Percentiles rank a stretch among this genome's conserved stretches.
These are phyloP conservation scores for Lycium ferocissimum DNA, from an alignment of 257 asterid genomes.

Conservation along the genomic window DNA sequence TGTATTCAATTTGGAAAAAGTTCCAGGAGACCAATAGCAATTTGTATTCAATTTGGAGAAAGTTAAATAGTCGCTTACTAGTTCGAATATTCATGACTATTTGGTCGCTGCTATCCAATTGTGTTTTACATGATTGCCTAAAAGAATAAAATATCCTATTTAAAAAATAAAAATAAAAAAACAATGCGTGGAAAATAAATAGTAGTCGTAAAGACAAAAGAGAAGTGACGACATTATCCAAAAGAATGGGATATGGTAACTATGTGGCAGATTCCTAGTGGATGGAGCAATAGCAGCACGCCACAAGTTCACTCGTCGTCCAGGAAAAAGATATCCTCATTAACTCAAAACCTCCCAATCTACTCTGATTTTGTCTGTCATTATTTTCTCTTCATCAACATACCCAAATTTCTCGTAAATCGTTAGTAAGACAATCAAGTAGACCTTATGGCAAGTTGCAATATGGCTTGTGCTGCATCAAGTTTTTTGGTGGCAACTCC, in stretches of 20 bases:
- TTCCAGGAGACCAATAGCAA: too few relatives aligned
- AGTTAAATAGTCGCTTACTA: too few relatives aligned
- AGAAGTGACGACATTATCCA: conserved; percentile 63
- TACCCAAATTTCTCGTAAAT: too few relatives aligned
- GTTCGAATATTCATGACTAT: too few relatives aligned
- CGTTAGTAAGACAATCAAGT: not conserved
- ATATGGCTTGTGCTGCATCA: conserved; percentile 65
- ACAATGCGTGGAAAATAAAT: not conserved
- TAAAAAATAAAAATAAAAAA: not conserved
- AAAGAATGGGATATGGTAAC: conserved; percentile 62
- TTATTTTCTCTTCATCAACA: too few relatives aligned
- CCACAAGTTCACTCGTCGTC: conserved; percentile 49
- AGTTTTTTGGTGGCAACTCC: conserved; percentile 60
- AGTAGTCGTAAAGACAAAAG: not conserved
- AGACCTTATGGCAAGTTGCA: conserved; percentile 67
- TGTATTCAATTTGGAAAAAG: too few relatives aligned
- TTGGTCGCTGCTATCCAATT: too few relatives aligned
- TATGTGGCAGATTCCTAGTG: conserved; percentile 64
- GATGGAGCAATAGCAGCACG: conserved; percentile 44
- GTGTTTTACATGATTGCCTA: too few relatives aligned
- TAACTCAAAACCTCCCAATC: conserved; percentile 24
- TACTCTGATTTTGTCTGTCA: too few relatives aligned
- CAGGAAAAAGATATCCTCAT: conserved; percentile 58
- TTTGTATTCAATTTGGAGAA: too few relatives aligned
- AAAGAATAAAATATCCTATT: too few relatives aligned